phyloP scores from a whole-genome alignment of 2,329 filamentous ascomycete species.

The Clonostachys solani region DNA sequence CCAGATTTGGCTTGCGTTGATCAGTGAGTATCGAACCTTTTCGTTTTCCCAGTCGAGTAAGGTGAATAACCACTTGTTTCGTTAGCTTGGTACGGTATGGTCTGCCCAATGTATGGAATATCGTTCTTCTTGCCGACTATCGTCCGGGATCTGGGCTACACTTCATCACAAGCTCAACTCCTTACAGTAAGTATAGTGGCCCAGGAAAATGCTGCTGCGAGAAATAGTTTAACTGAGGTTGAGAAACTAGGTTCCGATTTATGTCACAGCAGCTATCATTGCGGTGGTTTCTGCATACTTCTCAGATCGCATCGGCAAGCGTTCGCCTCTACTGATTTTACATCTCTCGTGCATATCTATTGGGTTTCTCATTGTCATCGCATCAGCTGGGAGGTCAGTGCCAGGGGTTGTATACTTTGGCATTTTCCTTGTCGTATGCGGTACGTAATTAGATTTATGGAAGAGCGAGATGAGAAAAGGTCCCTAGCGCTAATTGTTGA shows the following conservation, averaged over 20 bases:
- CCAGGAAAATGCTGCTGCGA: too few relatives aligned
- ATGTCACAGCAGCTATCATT: constrained; percentile 58
- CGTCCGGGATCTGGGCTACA: constrained; percentile 54
- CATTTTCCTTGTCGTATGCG: too few relatives aligned
- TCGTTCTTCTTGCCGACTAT: constrained; percentile 61
- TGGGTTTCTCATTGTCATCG: too few relatives aligned
- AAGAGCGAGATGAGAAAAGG: too few relatives aligned
- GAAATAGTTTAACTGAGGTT: too few relatives aligned
- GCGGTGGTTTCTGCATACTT: constrained; percentile 47
- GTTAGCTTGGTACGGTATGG: constrained; percentile 29
- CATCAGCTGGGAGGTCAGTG: too few relatives aligned
- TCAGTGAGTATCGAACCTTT: constrained; percentile 62
- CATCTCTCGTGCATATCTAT: too few relatives aligned
- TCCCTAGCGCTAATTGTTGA: too few relatives aligned
- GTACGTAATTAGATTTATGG: too few relatives aligned
- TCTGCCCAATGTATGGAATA: constrained; percentile 50
- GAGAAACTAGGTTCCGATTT: constrained; percentile 37
- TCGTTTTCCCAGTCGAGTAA: too few relatives aligned
- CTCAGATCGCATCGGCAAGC: constrained; percentile 49
- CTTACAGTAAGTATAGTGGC: constrained; percentile 37
- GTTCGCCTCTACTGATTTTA: constrained; percentile 8
- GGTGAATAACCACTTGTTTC: too few relatives aligned
- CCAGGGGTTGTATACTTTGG: too few relatives aligned
- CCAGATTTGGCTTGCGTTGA: constrained; percentile 61
- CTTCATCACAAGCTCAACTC: constrained; percentile 54